These are phyloP conservation scores for Solanum corneliomulleri DNA, from an alignment of 257 asterid genomes.

Conservation along the genomic window DNA sequence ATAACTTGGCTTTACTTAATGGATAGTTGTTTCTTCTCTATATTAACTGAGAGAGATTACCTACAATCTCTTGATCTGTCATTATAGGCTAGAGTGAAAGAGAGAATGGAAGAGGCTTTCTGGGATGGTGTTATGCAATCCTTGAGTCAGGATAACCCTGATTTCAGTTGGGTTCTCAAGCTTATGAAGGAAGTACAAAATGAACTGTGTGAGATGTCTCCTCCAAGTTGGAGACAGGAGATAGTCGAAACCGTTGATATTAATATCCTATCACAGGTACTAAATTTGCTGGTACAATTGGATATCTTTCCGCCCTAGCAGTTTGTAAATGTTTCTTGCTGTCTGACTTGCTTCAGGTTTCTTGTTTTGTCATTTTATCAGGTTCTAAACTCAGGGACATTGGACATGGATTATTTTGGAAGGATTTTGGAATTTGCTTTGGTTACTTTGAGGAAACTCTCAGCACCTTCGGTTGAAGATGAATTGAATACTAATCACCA, in stretches of 20 bases:
- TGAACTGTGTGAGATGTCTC: constrained; percentile 14
- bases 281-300: neutral
- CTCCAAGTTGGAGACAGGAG: constrained; percentile 12
- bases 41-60: neutral
- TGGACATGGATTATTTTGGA: constrained; percentile 11
- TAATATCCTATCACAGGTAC: constrained; percentile 9
- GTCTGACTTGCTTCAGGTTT: neutral
- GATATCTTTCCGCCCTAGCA: neutral
- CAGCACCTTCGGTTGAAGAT: constrained; percentile 6
- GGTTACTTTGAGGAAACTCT: constrained; percentile 11
- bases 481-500: constrained; percentile 3
- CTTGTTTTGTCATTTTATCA: neutral
- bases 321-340: neutral
- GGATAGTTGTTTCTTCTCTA: neutral
- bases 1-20: neutral
- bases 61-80: neutral
- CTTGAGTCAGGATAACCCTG: constrained; percentile 8
- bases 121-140: constrained; percentile 17
- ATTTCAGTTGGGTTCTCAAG: constrained; percentile 8
- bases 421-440: constrained; percentile 10
- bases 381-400: constrained; percentile 8
- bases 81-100: constrained; percentile 7
- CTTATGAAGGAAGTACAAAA: constrained; percentile 9
- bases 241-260: constrained; percentile 6
- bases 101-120: constrained; percentile 15